Conservation (phyloP, 169 alveolate species). For the Cryptosporidium baileyi region DNA sequence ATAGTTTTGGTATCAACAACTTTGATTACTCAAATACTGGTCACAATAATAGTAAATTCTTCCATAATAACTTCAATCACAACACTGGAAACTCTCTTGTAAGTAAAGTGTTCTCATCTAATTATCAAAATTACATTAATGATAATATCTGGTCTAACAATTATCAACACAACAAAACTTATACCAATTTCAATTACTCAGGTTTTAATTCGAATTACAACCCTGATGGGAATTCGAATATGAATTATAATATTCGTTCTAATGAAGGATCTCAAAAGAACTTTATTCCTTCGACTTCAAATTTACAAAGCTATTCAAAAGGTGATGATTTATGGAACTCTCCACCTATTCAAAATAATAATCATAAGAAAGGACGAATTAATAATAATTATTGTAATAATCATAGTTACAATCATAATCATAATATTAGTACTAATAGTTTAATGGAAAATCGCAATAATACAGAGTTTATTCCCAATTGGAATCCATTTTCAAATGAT, state of each 20-base stretch:
- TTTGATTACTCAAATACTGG: not conserved
- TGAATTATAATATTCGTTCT: not conserved
- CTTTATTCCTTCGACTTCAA: not conserved
- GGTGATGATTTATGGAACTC: not conserved
- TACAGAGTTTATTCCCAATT: not conserved
- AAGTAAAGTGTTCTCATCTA: not conserved
- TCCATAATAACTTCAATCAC: not conserved
- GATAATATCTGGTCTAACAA: constrained; percentile 1
- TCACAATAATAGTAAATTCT: not conserved
- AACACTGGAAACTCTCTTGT: too few species aligned
- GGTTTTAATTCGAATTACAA: not conserved
- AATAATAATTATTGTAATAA: not conserved
- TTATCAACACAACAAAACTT: not conserved
- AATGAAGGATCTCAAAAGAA: not conserved
- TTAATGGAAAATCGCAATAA: too few species aligned
- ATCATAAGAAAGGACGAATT: not conserved
- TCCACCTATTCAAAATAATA: not conserved
- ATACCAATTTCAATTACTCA: not conserved
- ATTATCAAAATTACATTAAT: not conserved
- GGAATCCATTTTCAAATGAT: constrained; percentile 19
- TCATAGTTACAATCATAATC: too few species aligned
- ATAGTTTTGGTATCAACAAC: not conserved
- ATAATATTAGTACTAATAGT: too few species aligned
- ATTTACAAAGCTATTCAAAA: too few species aligned
- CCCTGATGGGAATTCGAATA: not conserved